Base-by-base conservation (phyloP, 148 eudicot species). In the Drosera capensis region DNA sequence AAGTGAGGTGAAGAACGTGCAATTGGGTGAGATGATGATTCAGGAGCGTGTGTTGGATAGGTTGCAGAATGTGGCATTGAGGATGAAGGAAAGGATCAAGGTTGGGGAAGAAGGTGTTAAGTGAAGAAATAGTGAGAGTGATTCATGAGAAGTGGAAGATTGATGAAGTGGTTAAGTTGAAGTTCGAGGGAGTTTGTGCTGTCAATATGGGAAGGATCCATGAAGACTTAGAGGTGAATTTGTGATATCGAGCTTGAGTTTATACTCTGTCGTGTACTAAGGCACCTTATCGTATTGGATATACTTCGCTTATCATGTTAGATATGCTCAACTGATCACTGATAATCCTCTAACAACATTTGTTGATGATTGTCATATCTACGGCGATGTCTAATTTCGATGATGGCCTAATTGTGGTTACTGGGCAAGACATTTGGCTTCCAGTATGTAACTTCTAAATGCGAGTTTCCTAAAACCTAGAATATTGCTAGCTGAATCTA, bases 141-240 rank as follows among this genome's bases (percentile, higher is more conserved):
- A 81, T 90, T 42, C 82, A 74, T 50, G 79, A 74, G 30, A 85
- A 66, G 47, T 90, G 99, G 99, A 68, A 70, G 65, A 51, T 52
- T 44, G 86, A 85, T 66, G 99, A 85, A 66, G 73, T 90, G 43
- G 94, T 85, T 16, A 90, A 90, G 24, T 63, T 90, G 52, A 90
- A 76, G 41, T 90, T 90, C 43, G 82, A 80, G 68, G 94, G 94
- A n/a, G 77, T 70, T 36, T 70, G 79, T 1, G 46, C 63, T 3
- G 35, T 67, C 20, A 74, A 81, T 64, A 85, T 90, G 99, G 81
- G 48, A 55, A 76, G 95, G 62, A 85, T 63, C 56, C 99, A 90
- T 64, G 80, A 76, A 40, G 52, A 54, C 46, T 67, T 90, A 47
- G 99, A 90, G 99, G 99, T 90, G 39, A 53, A 71, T 63, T 23